Conservation (phyloP, 179 eudicot genomes). For the Gypsophila paniculata region DNA sequence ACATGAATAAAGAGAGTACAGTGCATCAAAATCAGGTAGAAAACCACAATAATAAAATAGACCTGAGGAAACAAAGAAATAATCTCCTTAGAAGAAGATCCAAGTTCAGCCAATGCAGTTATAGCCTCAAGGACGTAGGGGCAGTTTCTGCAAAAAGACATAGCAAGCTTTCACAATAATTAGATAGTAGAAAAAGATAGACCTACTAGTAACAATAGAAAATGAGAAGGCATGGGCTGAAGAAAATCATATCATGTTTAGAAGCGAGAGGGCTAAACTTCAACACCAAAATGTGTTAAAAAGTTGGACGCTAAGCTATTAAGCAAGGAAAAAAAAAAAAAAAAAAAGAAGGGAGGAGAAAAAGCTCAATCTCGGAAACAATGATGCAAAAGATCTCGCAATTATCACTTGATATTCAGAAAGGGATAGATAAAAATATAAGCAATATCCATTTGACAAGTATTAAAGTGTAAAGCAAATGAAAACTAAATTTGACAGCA, state of each 20-base stretch:
- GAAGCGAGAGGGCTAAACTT: not conserved
- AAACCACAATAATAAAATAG: not conserved
- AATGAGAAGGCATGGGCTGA: not conserved
- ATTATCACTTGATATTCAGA: not conserved
- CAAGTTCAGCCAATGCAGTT: slow-evolving; percentile 86
- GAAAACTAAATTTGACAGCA: not conserved
- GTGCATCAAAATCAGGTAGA: not conserved
- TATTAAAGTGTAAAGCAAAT: not conserved
- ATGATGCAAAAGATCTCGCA: not conserved
- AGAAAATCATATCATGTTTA: not conserved
- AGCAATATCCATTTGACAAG: not conserved
- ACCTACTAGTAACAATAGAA: not conserved
- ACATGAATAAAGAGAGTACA: not conserved
- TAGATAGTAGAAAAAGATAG: not conserved
- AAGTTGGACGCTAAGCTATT: not conserved
- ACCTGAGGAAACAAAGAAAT: slow-evolving; percentile 89
- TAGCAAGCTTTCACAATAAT: slow-evolving; percentile 9
- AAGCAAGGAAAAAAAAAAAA: not conserved
- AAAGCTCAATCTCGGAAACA: slow-evolving; percentile 6
- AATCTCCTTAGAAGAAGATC: slow-evolving; percentile 75
- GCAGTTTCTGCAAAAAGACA: slow-evolving; percentile 53
- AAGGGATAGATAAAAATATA: not conserved
- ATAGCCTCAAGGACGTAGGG: slow-evolving; percentile 84
- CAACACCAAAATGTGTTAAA: not conserved
- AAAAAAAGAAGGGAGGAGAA: not conserved